Evolutionary conservation across 371 early-diverging fungal species (phyloP).

Genomic region (Coemansia sp.): DNA sequence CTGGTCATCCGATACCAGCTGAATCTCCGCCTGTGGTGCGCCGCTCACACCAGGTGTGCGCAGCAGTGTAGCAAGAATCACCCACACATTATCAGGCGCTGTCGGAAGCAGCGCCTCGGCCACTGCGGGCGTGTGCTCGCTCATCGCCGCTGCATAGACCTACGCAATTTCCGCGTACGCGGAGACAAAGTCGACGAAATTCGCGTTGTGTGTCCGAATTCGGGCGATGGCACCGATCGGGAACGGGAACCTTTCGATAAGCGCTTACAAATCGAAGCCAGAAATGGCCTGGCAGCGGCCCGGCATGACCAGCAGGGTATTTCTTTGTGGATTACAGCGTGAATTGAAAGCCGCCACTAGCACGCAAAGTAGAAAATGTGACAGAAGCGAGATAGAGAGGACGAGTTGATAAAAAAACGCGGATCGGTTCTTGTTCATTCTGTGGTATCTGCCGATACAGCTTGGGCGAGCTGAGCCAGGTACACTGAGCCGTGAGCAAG

Average conservation of each 20-base stretch:
- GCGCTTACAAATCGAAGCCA: slow-evolving; percentile 30
- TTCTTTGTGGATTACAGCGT: background rate
- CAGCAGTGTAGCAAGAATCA: slow-evolving; percentile 29
- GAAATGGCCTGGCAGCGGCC: slow-evolving; percentile 38
- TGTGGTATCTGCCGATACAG: no score
- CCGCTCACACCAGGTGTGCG: slow-evolving; percentile 32
- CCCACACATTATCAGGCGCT: slow-evolving; percentile 21
- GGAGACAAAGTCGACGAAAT: slow-evolving; percentile 28
- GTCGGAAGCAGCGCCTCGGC: background rate
- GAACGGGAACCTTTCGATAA: slow-evolving; percentile 35
- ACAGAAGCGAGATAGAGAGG: background rate
- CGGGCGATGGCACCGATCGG: slow-evolving; percentile 16
- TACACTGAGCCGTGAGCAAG: no score
- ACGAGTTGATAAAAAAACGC: no score
- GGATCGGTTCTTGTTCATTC: no score
- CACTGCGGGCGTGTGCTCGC: slow-evolving; percentile 23
- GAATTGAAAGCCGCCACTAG: background rate
- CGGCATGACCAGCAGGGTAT: slow-evolving; percentile 43
- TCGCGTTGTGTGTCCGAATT: slow-evolving; percentile 30
- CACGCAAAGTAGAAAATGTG: background rate
- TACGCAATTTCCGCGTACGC: background rate
- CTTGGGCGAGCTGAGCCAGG: no score
- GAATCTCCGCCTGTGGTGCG: slow-evolving; percentile 20
- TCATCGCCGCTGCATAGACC: slow-evolving; percentile 14
- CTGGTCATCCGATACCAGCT: slow-evolving; percentile 17